Percentiles rank a stretch among this genome's conserved stretches.
phyloP scores from a whole-genome alignment of 2,329 filamentous ascomycete genomes.

The Nemania diffusa region DNA sequence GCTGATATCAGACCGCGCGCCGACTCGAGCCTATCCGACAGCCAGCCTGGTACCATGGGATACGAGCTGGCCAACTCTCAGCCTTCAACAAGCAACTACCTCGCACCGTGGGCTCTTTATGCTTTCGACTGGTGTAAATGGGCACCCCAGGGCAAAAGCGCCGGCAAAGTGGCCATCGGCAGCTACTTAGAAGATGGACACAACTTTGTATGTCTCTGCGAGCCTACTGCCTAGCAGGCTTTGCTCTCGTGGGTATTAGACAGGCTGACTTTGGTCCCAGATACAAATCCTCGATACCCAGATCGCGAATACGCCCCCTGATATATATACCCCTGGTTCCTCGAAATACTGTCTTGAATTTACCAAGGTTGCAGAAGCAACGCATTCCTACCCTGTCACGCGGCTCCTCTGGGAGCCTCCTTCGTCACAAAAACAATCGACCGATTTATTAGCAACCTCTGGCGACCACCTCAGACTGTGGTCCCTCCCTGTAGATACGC shows the following conservation, averaged over 20 bases:
- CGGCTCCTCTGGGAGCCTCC: slow-evolving; percentile 95
- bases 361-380: slow-evolving; percentile 92
- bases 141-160: slow-evolving; percentile 81
- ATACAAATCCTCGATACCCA: slow-evolving; percentile 98
- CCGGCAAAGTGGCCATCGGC: slow-evolving; percentile 92
- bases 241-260: not conserved
- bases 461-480: slow-evolving; percentile 93
- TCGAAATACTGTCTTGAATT: slow-evolving; percentile 86
- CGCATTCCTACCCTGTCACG: slow-evolving; percentile 97
- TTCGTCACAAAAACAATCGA: slow-evolving; percentile 93
- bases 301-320: slow-evolving; percentile 74
- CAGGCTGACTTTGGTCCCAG: slow-evolving; percentile 57
- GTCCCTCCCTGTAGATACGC: slow-evolving; percentile 81
- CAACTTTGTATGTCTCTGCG: slow-evolving; percentile 78
- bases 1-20: slow-evolving; percentile 90
- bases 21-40: slow-evolving; percentile 82
- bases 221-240: not conserved
- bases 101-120: slow-evolving; percentile 95
- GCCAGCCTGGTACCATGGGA: slow-evolving; percentile 67
- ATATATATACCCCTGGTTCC: slow-evolving; percentile 74
- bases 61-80: slow-evolving; percentile 74
- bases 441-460: slow-evolving; percentile 92
- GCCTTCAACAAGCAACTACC: slow-evolving; percentile 86
- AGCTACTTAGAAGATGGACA: slow-evolving; percentile 98
- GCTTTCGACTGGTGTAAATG: slow-evolving; percentile 99